Evolutionary conservation across 257 asterid genomes (phyloP).

Genomic region (Salvia hispanica): DNA sequence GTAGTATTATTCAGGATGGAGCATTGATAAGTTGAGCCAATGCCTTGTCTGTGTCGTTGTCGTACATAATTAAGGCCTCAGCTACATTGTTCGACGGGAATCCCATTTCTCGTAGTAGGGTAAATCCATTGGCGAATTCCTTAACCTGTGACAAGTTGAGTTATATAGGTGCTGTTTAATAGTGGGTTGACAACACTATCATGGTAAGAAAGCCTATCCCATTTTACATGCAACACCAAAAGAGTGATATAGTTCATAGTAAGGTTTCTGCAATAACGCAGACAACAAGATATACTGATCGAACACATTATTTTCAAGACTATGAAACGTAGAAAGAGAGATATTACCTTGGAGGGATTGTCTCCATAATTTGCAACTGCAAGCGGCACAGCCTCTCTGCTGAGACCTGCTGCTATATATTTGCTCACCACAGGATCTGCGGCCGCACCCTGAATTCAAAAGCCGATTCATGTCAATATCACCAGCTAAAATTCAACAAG

Average conservation of each 20-base stretch:
- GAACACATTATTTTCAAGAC: no score
- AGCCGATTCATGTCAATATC: slow-evolving; percentile 1
- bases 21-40: slow-evolving; percentile 77
- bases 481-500: slow-evolving; percentile 4
- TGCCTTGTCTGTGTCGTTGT: slow-evolving; percentile 87
- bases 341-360: slow-evolving; percentile 72
- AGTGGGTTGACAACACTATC: no score
- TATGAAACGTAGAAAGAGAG: background rate
- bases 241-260: no score
- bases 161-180: background rate
- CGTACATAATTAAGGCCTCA: slow-evolving; percentile 81
- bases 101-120: slow-evolving; percentile 88
- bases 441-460: slow-evolving; percentile 57
- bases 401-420: slow-evolving; percentile 79
- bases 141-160: slow-evolving; percentile 55
- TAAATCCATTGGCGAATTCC: slow-evolving; percentile 69
- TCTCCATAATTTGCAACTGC: slow-evolving; percentile 96
- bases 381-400: slow-evolving; percentile 78
- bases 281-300: background rate
- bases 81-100: slow-evolving; percentile 80
- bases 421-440: slow-evolving; percentile 72
- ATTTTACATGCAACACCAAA: no score
- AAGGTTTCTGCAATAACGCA: no score
- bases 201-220: background rate
- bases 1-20: slow-evolving; percentile 41